A percentile compares a stretch with the other conserved stretches of the same genome.
Evolutionary conservation across 441 rosid species (phyloP).

Genomic region (Hura crepitans): DNA sequence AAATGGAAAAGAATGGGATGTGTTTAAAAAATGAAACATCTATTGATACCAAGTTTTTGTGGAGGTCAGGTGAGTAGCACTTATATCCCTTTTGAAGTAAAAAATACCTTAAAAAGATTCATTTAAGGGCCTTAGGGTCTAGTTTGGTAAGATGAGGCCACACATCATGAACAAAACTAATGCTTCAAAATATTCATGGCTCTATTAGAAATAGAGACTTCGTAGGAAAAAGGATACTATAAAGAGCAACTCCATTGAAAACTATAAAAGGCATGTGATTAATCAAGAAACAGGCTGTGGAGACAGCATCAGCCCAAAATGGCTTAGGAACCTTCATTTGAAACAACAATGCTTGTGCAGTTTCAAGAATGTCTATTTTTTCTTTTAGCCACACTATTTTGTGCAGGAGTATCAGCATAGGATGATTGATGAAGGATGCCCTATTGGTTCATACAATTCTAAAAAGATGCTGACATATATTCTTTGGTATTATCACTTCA

Average conservation of each 20-base stretch:
- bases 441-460: background rate
- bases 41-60: background rate
- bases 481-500: constrained; percentile 1
- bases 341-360: too few species aligned
- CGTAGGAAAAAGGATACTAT: too few species aligned
- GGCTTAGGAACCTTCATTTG: too few species aligned
- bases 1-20: too few species aligned
- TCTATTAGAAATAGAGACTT: background rate
- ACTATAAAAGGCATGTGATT: too few species aligned
- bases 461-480: background rate
- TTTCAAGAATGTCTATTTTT: too few species aligned
- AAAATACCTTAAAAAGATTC: background rate
- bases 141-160: background rate
- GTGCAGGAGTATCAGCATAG: background rate
- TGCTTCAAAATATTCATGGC: background rate
- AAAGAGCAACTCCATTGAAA: too few species aligned
- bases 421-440: background rate
- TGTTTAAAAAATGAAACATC: background rate
- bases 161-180: background rate
- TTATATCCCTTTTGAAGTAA: background rate
- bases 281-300: too few species aligned
- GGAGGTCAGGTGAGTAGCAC: background rate
- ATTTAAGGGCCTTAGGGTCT: background rate
- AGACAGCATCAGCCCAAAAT: too few species aligned
- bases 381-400: too few species aligned